phyloP scores from a whole-genome alignment of 345 rosid genomes.

The Citrus cavaleriei region DNA sequence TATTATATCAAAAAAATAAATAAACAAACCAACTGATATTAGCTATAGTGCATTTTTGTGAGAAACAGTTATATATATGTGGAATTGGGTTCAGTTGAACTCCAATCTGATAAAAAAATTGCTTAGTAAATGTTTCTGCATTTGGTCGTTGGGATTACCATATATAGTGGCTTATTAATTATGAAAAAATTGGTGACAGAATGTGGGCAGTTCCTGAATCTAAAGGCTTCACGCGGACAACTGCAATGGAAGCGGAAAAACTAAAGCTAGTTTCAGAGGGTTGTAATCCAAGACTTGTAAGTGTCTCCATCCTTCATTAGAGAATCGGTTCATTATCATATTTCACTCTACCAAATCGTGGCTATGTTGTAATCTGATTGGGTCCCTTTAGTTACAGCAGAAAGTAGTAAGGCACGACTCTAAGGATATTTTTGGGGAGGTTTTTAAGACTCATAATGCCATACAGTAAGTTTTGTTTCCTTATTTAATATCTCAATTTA shows the following conservation, averaged over 20 bases:
- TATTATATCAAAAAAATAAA: neutral
- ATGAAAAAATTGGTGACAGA: slow-evolving; percentile 37
- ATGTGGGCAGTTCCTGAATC: slow-evolving; percentile 71
- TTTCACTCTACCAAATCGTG: slow-evolving; percentile 5
- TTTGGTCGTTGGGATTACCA: slow-evolving; percentile 2
- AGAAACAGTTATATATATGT: neutral
- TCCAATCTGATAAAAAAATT: neutral
- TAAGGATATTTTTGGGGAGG: slow-evolving; percentile 64
- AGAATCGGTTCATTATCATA: neutral
- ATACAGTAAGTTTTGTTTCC: slow-evolving; percentile 63
- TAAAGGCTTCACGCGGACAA: slow-evolving; percentile 51
- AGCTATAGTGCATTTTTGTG: neutral
- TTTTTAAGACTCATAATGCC: slow-evolving; percentile 68
- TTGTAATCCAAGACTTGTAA: slow-evolving; percentile 60
- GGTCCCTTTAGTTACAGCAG: slow-evolving; percentile 46
- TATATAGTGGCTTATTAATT: slow-evolving; percentile 11
- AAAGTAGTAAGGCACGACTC: slow-evolving; percentile 69
- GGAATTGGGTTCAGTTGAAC: neutral
- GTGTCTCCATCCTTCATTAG: slow-evolving; percentile 23
- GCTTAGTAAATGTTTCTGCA: neutral
- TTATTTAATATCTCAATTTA: neutral
- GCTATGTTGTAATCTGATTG: slow-evolving; percentile 31
- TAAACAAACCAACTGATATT: neutral
- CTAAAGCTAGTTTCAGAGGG: slow-evolving; percentile 77
- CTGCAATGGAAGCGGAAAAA: slow-evolving; percentile 67